phyloP scores from a whole-genome alignment of 2,329 filamentous ascomycete genomes.

The Alternaria gaisen region DNA sequence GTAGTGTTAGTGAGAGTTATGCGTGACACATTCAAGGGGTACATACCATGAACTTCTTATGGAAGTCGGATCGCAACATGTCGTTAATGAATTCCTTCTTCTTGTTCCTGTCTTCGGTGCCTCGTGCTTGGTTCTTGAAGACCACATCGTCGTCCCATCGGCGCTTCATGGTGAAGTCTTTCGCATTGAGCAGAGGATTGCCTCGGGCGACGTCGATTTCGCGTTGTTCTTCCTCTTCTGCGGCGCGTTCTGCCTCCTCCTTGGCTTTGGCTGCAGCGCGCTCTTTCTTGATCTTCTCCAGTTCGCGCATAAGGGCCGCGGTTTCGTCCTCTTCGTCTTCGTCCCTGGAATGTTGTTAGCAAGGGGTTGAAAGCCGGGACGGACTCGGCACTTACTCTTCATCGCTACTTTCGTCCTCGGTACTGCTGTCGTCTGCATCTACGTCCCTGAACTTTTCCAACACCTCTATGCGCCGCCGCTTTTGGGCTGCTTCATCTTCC shows the following conservation, averaged over 20 bases:
- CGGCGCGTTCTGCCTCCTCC: slow-evolving; percentile 83
- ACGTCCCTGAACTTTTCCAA: slow-evolving; percentile 88
- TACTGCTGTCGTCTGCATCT: slow-evolving; percentile 76
- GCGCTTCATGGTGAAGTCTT: slow-evolving; percentile 90
- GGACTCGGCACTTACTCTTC: slow-evolving; percentile 59
- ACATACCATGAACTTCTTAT: slow-evolving; percentile 91
- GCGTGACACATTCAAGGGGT: background rate
- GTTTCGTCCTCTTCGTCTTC: slow-evolving; percentile 77
- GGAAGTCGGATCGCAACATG: slow-evolving; percentile 92
- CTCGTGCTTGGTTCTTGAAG: slow-evolving; percentile 97
- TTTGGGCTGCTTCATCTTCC: slow-evolving; percentile 77
- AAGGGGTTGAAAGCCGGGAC: background rate
- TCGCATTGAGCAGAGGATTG: slow-evolving; percentile 87
- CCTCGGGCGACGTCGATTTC: slow-evolving; percentile 90
- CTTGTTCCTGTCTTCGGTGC: slow-evolving; percentile 89
- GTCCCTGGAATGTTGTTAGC: slow-evolving; percentile 42
- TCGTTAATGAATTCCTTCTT: slow-evolving; percentile 99
- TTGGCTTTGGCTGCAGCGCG: slow-evolving; percentile 81
- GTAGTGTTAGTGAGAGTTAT: slow-evolving; percentile 18
- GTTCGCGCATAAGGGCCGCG: slow-evolving; percentile 87
- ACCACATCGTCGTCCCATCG: slow-evolving; percentile 99
- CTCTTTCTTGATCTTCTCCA: slow-evolving; percentile 93
- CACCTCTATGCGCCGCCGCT: slow-evolving; percentile 76
- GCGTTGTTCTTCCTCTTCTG: slow-evolving; percentile 80
- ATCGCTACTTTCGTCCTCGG: slow-evolving; percentile 63